A percentile compares a stretch with the other conserved stretches of the same genome.
phyloP scores from a whole-genome alignment of 768 basidiomycete genomes.

The Leccinum broughii region DNA sequence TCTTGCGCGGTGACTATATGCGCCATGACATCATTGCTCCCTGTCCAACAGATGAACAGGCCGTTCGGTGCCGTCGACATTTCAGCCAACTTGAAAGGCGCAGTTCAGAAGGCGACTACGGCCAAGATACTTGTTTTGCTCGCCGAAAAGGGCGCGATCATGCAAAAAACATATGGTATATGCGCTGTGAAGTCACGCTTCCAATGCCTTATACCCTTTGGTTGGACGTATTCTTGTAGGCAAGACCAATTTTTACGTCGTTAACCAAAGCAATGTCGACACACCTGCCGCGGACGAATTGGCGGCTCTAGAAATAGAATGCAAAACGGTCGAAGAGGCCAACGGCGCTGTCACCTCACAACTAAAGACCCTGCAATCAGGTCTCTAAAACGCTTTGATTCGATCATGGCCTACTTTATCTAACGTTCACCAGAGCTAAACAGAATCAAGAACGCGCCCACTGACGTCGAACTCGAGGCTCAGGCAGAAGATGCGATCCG shows the following conservation, averaged over 20 bases:
- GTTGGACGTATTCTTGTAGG: constrained; percentile 41
- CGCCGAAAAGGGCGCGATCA: constrained; percentile 82
- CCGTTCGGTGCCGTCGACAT: constrained; percentile 93
- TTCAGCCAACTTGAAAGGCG: constrained; percentile 86
- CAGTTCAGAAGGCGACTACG: constrained; percentile 77
- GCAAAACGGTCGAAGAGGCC: constrained; percentile 55
- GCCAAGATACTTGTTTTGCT: constrained; percentile 82
- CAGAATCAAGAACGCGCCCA: constrained; percentile 64
- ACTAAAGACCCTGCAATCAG: constrained; percentile 44
- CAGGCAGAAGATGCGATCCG: constrained; percentile 52
- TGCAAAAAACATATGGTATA: constrained; percentile 81
- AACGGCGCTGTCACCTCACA: constrained; percentile 54
- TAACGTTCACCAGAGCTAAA: constrained; percentile 53
- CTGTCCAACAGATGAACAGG: constrained; percentile 75
- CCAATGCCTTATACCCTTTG: not conserved
- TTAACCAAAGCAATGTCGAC: constrained; percentile 73
- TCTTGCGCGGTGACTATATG: constrained; percentile 9
- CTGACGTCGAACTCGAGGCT: constrained; percentile 61
- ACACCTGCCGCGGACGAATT: constrained; percentile 64
- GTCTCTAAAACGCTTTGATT: constrained; percentile 9
- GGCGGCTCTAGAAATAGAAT: constrained; percentile 57
- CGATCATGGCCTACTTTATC: not conserved
- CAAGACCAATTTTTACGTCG: constrained; percentile 85
- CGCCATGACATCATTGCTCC: not conserved
- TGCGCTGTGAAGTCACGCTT: not conserved